Conservation (phyloP, 1,284 basidiomycete species). For the Bondarzewia mesenterica region DNA sequence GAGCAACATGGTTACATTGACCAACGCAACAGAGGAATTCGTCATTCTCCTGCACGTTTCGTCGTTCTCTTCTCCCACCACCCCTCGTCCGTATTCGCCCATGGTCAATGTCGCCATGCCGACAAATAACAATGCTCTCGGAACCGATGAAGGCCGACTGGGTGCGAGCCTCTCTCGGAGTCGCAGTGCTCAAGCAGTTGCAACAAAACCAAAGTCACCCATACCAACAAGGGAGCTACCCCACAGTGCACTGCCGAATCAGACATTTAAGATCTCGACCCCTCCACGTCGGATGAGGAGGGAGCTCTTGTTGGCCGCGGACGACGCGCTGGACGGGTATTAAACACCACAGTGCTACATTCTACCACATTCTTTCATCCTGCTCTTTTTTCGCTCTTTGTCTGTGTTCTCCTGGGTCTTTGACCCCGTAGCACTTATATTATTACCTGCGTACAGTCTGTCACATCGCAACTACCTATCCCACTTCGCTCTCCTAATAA, state of each 20-base stretch:
- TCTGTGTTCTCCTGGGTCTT: too few species aligned
- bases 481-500: not conserved
- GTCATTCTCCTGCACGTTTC: conserved; percentile 73
- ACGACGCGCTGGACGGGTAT: conserved; percentile 6
- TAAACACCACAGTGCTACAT: not conserved
- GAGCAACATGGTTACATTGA: conserved; percentile 61
- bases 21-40: conserved; percentile 72
- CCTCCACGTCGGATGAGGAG: conserved; percentile 14
- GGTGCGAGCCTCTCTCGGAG: conserved; percentile 52
- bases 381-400: not conserved
- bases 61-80: conserved; percentile 56
- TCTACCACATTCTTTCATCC: not conserved
- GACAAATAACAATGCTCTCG: conserved; percentile 11
- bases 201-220: conserved; percentile 27
- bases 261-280: conserved; percentile 35
- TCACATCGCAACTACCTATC: not conserved
- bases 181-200: conserved; percentile 43
- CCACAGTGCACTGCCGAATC: conserved; percentile 47
- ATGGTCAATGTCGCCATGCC: conserved; percentile 25
- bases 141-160: conserved; percentile 33
- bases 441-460: not conserved
- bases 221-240: conserved; percentile 31
- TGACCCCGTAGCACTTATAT: too few species aligned
- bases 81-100: conserved; percentile 54
- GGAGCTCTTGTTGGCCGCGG: not conserved